Conservation (phyloP, 164 flowering plant species). For the Chloranthus sessilifolius region DNA sequence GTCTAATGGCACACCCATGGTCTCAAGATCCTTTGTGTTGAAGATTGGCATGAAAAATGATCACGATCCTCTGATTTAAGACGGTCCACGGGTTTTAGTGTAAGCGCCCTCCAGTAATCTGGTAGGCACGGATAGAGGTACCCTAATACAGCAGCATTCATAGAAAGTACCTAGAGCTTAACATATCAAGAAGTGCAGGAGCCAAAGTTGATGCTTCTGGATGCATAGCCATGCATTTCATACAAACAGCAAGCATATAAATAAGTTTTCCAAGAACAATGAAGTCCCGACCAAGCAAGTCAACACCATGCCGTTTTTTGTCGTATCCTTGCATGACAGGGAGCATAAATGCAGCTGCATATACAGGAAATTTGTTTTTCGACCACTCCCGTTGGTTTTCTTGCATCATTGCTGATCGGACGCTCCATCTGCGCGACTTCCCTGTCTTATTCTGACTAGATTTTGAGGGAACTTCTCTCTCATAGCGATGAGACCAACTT, state of each 20-base stretch:
- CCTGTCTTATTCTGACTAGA: conserved; percentile 52
- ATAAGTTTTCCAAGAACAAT: conserved; percentile 89
- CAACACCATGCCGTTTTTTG: conserved; percentile 94
- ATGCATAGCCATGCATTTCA: conserved; percentile 89
- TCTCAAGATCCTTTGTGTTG: too few species aligned
- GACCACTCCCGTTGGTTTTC: conserved; percentile 46
- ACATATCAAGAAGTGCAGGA: conserved; percentile 71
- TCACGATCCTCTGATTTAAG: too few species aligned
- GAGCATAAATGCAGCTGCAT: conserved; percentile 98
- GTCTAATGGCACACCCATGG: too few species aligned
- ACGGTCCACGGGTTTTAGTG: too few species aligned
- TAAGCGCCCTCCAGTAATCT: too few species aligned
- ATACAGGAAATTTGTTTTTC: conserved; percentile 71
- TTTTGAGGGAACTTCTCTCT: conserved; percentile 75
- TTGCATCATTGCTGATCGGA: conserved; percentile 26
- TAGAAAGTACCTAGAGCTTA: conserved; percentile 81
- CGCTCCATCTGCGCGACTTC: conserved; percentile 84
- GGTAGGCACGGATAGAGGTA: too few species aligned
- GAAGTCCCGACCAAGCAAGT: conserved; percentile 85
- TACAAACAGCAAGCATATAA: conserved; percentile 90
- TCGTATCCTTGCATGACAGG: conserved; percentile 96
- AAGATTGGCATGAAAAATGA: too few species aligned
- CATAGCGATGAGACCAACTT: conserved; percentile 71
- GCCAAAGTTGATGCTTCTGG: conserved; percentile 94
- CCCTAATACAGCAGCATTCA: too few species aligned